These are phyloP conservation scores for Ceraceosorus guamensis DNA, from an alignment of 1,284 basidiomycete genomes.

Conservation along the genomic window DNA sequence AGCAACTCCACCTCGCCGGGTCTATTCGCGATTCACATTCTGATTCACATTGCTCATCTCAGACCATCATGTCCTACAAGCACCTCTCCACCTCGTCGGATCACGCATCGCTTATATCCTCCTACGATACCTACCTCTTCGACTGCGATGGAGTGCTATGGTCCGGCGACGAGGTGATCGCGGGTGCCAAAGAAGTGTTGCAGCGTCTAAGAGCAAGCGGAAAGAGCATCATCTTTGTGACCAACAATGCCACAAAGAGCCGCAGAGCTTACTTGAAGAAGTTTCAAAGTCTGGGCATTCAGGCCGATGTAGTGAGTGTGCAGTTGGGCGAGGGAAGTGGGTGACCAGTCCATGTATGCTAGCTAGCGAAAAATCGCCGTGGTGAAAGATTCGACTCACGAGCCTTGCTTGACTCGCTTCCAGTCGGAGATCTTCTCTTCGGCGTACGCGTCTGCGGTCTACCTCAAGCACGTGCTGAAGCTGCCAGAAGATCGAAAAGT, in stretches of 20 bases:
- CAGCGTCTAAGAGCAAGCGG: slow-evolving; percentile 53
- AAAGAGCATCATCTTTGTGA: slow-evolving; percentile 87
- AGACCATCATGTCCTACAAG: slow-evolving; percentile 14
- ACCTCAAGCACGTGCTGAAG: slow-evolving; percentile 79
- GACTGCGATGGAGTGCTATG: slow-evolving; percentile 85
- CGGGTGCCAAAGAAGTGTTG: slow-evolving; percentile 49
- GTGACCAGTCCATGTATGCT: not conserved
- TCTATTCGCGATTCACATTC: no score
- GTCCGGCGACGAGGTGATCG: slow-evolving; percentile 63
- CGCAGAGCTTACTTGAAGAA: slow-evolving; percentile 77
- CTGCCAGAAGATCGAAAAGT: slow-evolving; percentile 87
- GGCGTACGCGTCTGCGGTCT: slow-evolving; percentile 85
- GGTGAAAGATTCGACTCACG: not conserved
- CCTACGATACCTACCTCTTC: slow-evolving; percentile 46
- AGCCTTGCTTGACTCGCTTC: not conserved
- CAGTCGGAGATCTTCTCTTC: slow-evolving; percentile 94
- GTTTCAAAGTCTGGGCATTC: slow-evolving; percentile 79
- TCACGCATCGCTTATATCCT: slow-evolving; percentile 25
- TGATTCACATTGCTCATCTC: no score
- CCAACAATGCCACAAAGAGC: slow-evolving; percentile 96
- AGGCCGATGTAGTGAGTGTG: slow-evolving; percentile 68
- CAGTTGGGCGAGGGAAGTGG: not conserved
- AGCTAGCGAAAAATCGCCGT: not conserved
- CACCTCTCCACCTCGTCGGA: slow-evolving; percentile 19
- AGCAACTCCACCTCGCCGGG: no score